Conservation (phyloP, 306 rosid genomes). For the Crotalaria pallida region DNA sequence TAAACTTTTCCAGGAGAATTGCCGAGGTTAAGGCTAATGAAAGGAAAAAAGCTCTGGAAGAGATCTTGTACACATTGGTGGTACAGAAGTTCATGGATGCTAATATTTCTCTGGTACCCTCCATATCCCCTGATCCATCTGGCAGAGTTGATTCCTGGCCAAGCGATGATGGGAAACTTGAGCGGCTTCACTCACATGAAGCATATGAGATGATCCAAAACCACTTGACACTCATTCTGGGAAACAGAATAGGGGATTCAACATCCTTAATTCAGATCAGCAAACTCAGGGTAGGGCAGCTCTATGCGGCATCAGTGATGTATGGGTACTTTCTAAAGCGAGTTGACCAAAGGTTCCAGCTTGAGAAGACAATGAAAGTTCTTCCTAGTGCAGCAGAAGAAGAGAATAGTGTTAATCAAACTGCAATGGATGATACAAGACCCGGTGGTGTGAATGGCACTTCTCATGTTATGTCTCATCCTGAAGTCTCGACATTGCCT, state of each 20-base stretch:
- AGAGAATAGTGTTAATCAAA: slow-evolving; percentile 31
- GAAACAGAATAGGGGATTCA: slow-evolving; percentile 54
- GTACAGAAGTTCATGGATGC: slow-evolving; percentile 97
- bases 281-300: slow-evolving; percentile 86
- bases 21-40: slow-evolving; percentile 87
- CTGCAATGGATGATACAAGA: slow-evolving; percentile 36
- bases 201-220: slow-evolving; percentile 92
- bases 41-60: slow-evolving; percentile 71
- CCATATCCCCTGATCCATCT: slow-evolving; percentile 49
- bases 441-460: slow-evolving; percentile 30
- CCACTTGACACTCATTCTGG: slow-evolving; percentile 75
- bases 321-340: slow-evolving; percentile 92
- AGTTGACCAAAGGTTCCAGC: slow-evolving; percentile 94
- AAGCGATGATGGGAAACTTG: slow-evolving; percentile 49
- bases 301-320: slow-evolving; percentile 94
- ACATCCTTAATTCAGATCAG: slow-evolving; percentile 68
- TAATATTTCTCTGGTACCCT: slow-evolving; percentile 62
- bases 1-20: slow-evolving; percentile 60
- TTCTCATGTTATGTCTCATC: slow-evolving; percentile 44
- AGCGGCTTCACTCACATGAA: slow-evolving; percentile 73
- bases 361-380: slow-evolving; percentile 82
- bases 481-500: slow-evolving; percentile 55
- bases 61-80: slow-evolving; percentile 76
- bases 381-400: slow-evolving; percentile 42
- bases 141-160: slow-evolving; percentile 70